phyloP scores from a whole-genome alignment of 140 eudicot genomes.

The Senecio squalidus region DNA sequence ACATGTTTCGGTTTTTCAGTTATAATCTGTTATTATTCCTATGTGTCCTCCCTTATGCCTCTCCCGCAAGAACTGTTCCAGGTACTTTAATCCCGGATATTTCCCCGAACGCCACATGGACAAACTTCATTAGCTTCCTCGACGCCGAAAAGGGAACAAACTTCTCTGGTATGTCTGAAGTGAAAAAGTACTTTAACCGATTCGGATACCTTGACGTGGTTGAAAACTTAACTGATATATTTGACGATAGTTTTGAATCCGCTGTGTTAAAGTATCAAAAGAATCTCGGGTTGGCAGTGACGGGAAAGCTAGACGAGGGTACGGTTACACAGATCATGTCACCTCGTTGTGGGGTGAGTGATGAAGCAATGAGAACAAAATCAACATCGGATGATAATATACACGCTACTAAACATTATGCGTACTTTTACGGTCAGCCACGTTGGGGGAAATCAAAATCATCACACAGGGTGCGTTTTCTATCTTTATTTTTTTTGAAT shows the following conservation, averaged over 20 bases:
- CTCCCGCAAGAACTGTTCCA: conserved; percentile 59
- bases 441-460: conserved; percentile 50
- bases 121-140: conserved; percentile 42
- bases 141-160: conserved; percentile 67
- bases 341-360: conserved; percentile 75
- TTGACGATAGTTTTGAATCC: conserved; percentile 52
- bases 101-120: conserved; percentile 59
- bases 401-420: conserved; percentile 47
- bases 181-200: conserved; percentile 65
- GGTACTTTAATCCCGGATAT: conserved; percentile 31
- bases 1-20: conserved; percentile 58
- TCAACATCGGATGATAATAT: not conserved
- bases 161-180: conserved; percentile 66
- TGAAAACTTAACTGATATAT: conserved; percentile 42
- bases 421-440: conserved; percentile 58
- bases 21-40: not conserved
- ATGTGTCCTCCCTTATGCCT: not conserved
- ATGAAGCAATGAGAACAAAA: not conserved
- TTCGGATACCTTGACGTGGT: conserved; percentile 62
- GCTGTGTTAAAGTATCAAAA: conserved; percentile 53
- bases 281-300: conserved; percentile 44
- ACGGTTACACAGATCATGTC: conserved; percentile 58
- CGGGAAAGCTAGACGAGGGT: conserved; percentile 59
- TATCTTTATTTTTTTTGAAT: too few species aligned
- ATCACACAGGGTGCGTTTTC: too few species aligned